These are phyloP conservation scores for Brettanomyces bruxellensis DNA, from an alignment of 805 yeast genomes.

Conservation along the genomic window DNA sequence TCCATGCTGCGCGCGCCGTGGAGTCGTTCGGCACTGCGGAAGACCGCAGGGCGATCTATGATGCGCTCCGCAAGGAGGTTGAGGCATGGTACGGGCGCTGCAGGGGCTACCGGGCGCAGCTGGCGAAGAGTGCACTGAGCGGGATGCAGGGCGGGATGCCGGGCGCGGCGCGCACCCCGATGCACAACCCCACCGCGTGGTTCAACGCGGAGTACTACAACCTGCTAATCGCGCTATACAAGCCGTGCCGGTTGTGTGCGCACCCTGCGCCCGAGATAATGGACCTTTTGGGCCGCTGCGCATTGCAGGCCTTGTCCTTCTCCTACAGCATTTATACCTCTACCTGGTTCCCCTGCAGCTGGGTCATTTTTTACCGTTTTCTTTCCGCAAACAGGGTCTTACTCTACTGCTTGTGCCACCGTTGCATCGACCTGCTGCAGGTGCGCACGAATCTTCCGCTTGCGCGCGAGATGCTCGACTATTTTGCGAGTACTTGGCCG, in stretches of 20 bases:
- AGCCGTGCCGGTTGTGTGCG: slow-evolving; percentile 42
- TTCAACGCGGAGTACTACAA: slow-evolving; percentile 35
- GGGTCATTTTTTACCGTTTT: slow-evolving; percentile 41
- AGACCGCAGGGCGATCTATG: slow-evolving; percentile 26
- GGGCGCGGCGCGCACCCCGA: slow-evolving; percentile 8
- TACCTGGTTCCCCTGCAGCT: slow-evolving; percentile 36
- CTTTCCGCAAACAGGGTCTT: slow-evolving; percentile 39
- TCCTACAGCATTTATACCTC: slow-evolving; percentile 37
- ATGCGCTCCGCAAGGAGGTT: slow-evolving; percentile 26
- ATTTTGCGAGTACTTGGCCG: slow-evolving; percentile 38
- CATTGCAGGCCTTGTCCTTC: slow-evolving; percentile 36
- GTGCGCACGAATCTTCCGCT: slow-evolving; percentile 37
- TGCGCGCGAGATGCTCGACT: slow-evolving; percentile 36
- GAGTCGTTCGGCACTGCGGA: slow-evolving; percentile 22
- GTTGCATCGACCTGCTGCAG: slow-evolving; percentile 36
- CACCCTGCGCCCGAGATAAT: slow-evolving; percentile 31
- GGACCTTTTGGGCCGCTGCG: slow-evolving; percentile 34
- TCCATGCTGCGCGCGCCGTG: slow-evolving; percentile 36
- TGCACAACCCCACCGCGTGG: slow-evolving; percentile 28
- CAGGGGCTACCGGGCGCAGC: slow-evolving; percentile 11
- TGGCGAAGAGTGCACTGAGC: slow-evolving; percentile 8
- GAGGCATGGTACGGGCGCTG: slow-evolving; percentile 28
- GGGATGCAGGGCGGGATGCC: neutral
- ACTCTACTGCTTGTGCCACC: slow-evolving; percentile 36
- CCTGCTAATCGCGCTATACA: slow-evolving; percentile 34